Evolutionary conservation across 1,284 basidiomycete genomes (phyloP), one percentile per base, ranked within the genome.

Genomic region (Cryptococcus sp.): DNA sequence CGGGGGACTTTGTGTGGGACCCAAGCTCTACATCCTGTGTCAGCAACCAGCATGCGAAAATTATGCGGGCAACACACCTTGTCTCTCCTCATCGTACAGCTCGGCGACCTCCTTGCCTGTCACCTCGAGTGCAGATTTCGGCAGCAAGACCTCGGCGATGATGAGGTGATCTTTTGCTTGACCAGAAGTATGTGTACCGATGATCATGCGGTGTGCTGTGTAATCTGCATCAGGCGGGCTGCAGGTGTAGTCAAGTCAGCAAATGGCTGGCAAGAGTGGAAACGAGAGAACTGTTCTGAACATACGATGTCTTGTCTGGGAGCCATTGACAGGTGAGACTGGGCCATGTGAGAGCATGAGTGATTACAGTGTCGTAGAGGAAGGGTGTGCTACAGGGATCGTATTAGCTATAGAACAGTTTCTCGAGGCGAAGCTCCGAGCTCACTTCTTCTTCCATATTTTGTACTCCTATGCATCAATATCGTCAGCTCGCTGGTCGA

Each of bases 301-400:
- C 89, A 70, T 69, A 93, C 92, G 85, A 84, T 79, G 97, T 93
- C 78, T 88, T 89, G 82, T 99, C 95, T 0, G 96, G 96, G 76
- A 99, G 91, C 96, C 96, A 99, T 80, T 99, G 96, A 76, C 91
- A 94, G 3, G 96, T 99, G 69, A 99, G 78, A 69, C 89, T 93
- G 17, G 96, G 96, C 96, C 96, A 99, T 76, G 97, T 93, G 54
- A 99, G 83, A 25, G 96, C 95, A 75, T 98, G 94, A 0, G 95
- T 98, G 69, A 99, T 89, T 65, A 99, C 91, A 20, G 95, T 84
- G 79, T 99, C 95, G 79, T 99, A 99, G 25, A 98, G 85, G 79
- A 96, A 97, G 20, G 92, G 93, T 48, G 93, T 90, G 80, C 75
- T 77, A 52, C 13, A 46, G 11, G 45, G 17, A 25, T 11, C 8